Percentiles rank a stretch among this genome's conserved stretches.
These are phyloP conservation scores for Tricholoma bakamatsutake DNA, from an alignment of 768 basidiomycete species.

Conservation along the genomic window DNA sequence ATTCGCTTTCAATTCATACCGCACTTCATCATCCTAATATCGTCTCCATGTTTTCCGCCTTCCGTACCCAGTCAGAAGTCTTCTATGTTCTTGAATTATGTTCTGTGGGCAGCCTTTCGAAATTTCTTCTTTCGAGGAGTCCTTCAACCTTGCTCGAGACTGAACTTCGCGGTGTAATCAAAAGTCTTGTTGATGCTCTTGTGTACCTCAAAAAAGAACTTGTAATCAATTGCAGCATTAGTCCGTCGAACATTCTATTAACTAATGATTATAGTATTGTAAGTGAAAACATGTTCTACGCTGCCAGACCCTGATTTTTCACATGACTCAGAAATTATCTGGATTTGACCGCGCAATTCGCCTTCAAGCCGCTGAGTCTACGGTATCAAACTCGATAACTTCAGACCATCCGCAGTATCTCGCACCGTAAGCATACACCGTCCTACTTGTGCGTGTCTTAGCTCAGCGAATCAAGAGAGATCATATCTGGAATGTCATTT, in stretches of 20 bases:
- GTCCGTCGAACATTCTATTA: slow-evolving; percentile 32
- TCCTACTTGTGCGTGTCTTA: neutral
- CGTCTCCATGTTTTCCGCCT: slow-evolving; percentile 38
- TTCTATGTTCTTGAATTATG: slow-evolving; percentile 45
- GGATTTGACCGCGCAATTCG: slow-evolving; percentile 33
- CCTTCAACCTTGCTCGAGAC: slow-evolving; percentile 23
- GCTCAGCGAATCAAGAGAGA: slow-evolving; percentile 28
- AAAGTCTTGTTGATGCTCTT: slow-evolving; percentile 36
- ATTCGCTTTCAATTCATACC: slow-evolving; percentile 28
- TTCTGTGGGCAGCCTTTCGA: slow-evolving; percentile 29
- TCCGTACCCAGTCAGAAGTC: slow-evolving; percentile 23
- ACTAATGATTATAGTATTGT: slow-evolving; percentile 35
- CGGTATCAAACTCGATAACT: slow-evolving; percentile 15
- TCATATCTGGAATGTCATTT: slow-evolving; percentile 24
- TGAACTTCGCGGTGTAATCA: slow-evolving; percentile 32
- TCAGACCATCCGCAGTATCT: slow-evolving; percentile 20
- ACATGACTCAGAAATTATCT: slow-evolving; percentile 34
- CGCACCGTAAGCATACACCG: slow-evolving; percentile 32
- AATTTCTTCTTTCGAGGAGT: slow-evolving; percentile 21
- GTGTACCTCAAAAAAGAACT: slow-evolving; percentile 35
- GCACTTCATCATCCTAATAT: slow-evolving; percentile 45
- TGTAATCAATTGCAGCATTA: slow-evolving; percentile 41
- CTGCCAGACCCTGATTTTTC: neutral
- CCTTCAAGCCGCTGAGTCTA: slow-evolving; percentile 18
- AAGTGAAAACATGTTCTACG: slow-evolving; percentile 12